Evolutionary conservation across 257 asterid genomes (phyloP), one percentile per base, ranked within the genome.

Genomic region (Gynochthodes officinalis): DNA sequence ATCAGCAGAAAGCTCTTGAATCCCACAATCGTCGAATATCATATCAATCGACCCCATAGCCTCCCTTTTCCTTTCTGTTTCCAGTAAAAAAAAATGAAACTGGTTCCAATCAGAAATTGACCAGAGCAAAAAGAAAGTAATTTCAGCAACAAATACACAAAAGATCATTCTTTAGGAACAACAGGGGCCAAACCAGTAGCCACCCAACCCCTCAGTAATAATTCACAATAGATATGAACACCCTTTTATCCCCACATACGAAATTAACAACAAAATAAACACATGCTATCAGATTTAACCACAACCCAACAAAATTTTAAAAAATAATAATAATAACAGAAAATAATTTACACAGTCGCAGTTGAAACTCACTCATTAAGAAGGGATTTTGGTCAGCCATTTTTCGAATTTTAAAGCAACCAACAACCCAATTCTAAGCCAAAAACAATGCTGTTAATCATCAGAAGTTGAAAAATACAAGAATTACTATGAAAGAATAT

Each of bases 1-100:
- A 76, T 83, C 84, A 27, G 83, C 71, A 53, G 39, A 73, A 49
- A 70, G 40, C 63, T 73, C 79, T 78, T 74, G 76, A 81, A 52
- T 80, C 75, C 32, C 82, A 61, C 75, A 86, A 72, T 75, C 53
- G 18, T 35, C 28, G n/a, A n/a, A n/a, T 30, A 66, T n/a, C 82
- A 74, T 72, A 12, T 55, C 71, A n/a, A 59, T 37, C 18, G 53
- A 48, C 67, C 64, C 80, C 85, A 69, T 62, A 55, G 67, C 42
- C 42, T 65, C 63, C 72, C 69, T 50, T 50, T 68, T 60, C 23
- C 69, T 75, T 75, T 75, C 73, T 76, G 73, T 70, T 64, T 52
- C 54, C 21, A 10, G 19, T 7, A 62, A 4, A 68, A 43, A 77
- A 30, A 69, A 39, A 66, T 8, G 68, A 27, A 60, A 0, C 5